These are phyloP conservation scores for Leccinum broughii DNA, from an alignment of 768 basidiomycete species.

Conservation along the genomic window DNA sequence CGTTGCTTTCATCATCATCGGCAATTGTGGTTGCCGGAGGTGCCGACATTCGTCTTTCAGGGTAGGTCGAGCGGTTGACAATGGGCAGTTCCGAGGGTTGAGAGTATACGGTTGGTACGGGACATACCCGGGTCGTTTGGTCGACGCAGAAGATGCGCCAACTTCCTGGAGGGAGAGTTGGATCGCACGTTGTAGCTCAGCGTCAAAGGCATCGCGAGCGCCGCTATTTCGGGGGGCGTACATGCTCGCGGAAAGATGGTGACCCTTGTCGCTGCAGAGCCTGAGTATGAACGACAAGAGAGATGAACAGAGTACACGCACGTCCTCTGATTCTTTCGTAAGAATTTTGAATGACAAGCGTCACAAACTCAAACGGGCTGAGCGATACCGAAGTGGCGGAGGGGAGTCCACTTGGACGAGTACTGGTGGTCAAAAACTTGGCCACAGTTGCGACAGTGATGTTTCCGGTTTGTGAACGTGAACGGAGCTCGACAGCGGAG, in stretches of 20 bases:
- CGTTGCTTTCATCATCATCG: slow-evolving; percentile 77
- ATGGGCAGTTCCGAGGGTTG: slow-evolving; percentile 67
- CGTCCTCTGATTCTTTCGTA: slow-evolving; percentile 60
- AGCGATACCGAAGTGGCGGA: slow-evolving; percentile 92
- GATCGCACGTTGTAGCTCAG: slow-evolving; percentile 92
- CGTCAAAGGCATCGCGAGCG: slow-evolving; percentile 67
- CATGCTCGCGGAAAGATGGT: slow-evolving; percentile 56
- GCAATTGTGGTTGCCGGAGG: slow-evolving; percentile 27
- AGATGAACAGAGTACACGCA: slow-evolving; percentile 30
- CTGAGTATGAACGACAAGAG: slow-evolving; percentile 2
- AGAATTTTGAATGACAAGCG: slow-evolving; percentile 75
- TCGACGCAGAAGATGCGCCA: slow-evolving; percentile 43
- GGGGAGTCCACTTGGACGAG: slow-evolving; percentile 76
- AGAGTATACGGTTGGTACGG: slow-evolving; percentile 45
- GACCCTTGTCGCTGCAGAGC: slow-evolving; percentile 43
- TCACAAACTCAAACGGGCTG: slow-evolving; percentile 96
- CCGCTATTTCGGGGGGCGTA: slow-evolving; percentile 54
- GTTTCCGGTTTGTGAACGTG: slow-evolving; percentile 94
- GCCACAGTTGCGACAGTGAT: slow-evolving; percentile 98
- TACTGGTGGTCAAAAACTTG: slow-evolving; percentile 95
- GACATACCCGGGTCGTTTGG: slow-evolving; percentile 64
- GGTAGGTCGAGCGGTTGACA: slow-evolving; percentile 56
- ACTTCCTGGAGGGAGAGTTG: slow-evolving; percentile 86
- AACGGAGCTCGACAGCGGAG: slow-evolving; percentile 90
- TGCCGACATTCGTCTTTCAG: slow-evolving; percentile 24